phyloP scores from a whole-genome alignment of 129 eudicot species.

The Saussurea involucrata region DNA sequence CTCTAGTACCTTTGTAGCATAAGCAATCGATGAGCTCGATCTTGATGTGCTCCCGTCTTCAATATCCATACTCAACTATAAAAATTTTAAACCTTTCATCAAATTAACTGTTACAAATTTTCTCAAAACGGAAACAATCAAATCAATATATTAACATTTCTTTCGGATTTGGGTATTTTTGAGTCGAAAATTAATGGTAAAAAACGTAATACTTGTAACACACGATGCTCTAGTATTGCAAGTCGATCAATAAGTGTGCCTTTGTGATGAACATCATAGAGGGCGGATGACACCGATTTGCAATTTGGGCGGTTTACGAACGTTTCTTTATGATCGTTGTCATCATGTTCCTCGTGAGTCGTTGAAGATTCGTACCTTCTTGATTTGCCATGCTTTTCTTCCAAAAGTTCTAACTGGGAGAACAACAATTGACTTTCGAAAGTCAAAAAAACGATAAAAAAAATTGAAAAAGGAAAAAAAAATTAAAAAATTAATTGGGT shows the following conservation, averaged over 20 bases:
- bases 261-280: conserved; percentile 70
- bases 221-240: conserved; percentile 58
- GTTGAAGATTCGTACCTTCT: conserved; percentile 18
- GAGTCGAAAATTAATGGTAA: background rate
- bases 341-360: background rate
- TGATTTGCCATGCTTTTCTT: conserved; percentile 51
- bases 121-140: background rate
- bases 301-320: background rate
- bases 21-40: conserved; percentile 59
- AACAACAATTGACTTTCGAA: background rate
- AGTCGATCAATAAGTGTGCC: conserved; percentile 76
- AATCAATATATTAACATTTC: background rate
- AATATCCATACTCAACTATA: conserved; percentile 54
- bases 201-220: conserved; percentile 43
- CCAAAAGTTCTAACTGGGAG: conserved; percentile 54
- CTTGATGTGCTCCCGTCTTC: conserved; percentile 59
- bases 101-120: background rate
- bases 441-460: background rate
- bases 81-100: background rate
- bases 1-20: conserved; percentile 19
- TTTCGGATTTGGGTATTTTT: background rate
- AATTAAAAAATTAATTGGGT: conserved; percentile 8
- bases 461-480: background rate
- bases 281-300: conserved; percentile 47
- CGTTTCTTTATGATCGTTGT: conserved; percentile 3